phyloP scores from a whole-genome alignment of 116 monocot species.

The Zostera marina region DNA sequence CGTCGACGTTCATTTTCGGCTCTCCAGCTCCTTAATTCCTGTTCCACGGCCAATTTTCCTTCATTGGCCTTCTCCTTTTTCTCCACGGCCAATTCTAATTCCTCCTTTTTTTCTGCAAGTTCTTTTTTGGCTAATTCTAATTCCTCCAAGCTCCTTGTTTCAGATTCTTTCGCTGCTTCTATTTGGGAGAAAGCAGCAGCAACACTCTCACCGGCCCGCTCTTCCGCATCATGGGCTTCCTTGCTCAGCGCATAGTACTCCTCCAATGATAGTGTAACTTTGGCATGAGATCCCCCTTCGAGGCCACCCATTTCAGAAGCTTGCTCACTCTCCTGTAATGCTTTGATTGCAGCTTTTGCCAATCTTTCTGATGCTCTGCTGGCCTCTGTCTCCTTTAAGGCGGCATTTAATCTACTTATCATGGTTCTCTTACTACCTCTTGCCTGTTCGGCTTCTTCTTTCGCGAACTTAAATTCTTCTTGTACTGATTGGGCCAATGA shows the following conservation, averaged over 20 bases:
- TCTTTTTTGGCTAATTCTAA: slow-evolving; percentile 23
- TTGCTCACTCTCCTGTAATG: slow-evolving; percentile 60
- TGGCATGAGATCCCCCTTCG: slow-evolving; percentile 9
- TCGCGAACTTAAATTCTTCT: slow-evolving; percentile 52
- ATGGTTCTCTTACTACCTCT: slow-evolving; percentile 25
- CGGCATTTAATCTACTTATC: slow-evolving; percentile 42
- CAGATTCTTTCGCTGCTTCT: slow-evolving; percentile 40
- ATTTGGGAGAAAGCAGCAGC: slow-evolving; percentile 32
- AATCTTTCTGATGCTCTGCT: slow-evolving; percentile 52
- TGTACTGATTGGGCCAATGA: slow-evolving; percentile 25
- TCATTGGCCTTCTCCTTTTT: slow-evolving; percentile 47
- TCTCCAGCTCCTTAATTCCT: slow-evolving; percentile 63
- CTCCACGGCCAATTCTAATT: slow-evolving; percentile 28
- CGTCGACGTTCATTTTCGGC: slow-evolving; percentile 38
- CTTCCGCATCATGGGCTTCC: slow-evolving; percentile 42
- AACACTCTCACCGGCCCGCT: slow-evolving; percentile 32
- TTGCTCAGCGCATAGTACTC: slow-evolving; percentile 63
- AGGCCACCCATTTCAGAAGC: slow-evolving; percentile 7
- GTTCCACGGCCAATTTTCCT: slow-evolving; percentile 51
- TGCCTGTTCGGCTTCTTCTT: slow-evolving; percentile 48
- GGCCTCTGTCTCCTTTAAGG: slow-evolving; percentile 68
- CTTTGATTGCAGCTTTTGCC: slow-evolving; percentile 50
- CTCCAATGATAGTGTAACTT: slow-evolving; percentile 40
- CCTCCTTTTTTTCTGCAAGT: slow-evolving; percentile 31
- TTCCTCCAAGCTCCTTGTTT: slow-evolving; percentile 16